A percentile compares a stretch with the other conserved stretches of the same genome.
phyloP scores from a whole-genome alignment of 2,329 filamentous ascomycete genomes.

The Davidsoniella virescens region DNA sequence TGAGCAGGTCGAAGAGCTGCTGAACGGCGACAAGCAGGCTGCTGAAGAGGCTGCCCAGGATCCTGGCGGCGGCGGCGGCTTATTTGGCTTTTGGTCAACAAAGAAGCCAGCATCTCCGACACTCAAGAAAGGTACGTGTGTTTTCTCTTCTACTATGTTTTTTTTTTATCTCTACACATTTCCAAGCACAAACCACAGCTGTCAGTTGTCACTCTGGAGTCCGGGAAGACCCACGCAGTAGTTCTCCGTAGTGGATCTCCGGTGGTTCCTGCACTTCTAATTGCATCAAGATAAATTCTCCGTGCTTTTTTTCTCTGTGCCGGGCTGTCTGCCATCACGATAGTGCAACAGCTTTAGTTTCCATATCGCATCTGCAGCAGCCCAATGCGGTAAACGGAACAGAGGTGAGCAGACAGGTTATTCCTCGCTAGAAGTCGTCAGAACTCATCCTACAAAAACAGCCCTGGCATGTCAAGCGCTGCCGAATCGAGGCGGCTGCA shows the following conservation, averaged over 20 bases:
- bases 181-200: no score
- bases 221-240: no score
- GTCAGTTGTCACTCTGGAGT: no score
- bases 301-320: neutral
- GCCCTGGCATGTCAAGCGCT: no score
- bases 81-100: constrained; percentile 40
- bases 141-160: constrained; percentile 4
- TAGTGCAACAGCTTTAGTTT: no score
- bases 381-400: no score
- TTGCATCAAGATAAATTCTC: neutral
- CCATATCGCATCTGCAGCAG: no score
- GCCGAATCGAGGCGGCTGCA: no score
- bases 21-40: constrained; percentile 14
- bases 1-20: constrained; percentile 15
- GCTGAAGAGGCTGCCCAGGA: constrained; percentile 17
- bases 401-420: no score
- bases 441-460: no score
- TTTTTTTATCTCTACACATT: neutral
- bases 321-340: neutral
- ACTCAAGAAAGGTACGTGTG: constrained; percentile 24
- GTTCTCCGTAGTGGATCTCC: no score
- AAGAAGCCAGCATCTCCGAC: constrained; percentile 26
- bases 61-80: constrained; percentile 21
- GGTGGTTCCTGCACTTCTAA: neutral
- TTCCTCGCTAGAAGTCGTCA: no score